A percentile compares a stretch with the other conserved stretches of the same genome.
Evolutionary conservation across 176 grass and related monocot genomes (phyloP).

Genomic region (Aegilops tauschii): DNA sequence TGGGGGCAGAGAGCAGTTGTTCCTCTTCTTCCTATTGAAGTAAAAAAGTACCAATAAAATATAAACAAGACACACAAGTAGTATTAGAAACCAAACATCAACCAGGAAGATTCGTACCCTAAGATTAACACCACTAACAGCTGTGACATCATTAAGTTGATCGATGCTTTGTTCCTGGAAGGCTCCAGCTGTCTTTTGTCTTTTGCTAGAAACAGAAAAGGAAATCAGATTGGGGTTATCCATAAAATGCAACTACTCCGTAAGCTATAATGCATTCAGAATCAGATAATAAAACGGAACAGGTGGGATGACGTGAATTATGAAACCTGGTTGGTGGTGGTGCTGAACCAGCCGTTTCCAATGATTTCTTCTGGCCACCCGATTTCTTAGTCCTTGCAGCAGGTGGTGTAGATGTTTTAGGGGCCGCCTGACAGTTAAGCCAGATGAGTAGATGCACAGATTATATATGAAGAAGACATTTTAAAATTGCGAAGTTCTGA

Average conservation of each 20-base stretch:
- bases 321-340: slow-evolving; percentile 63
- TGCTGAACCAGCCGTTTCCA: slow-evolving; percentile 56
- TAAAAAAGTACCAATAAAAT: neutral
- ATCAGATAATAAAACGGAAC: slow-evolving; percentile 22
- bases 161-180: slow-evolving; percentile 96
- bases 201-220: slow-evolving; percentile 71
- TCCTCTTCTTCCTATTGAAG: slow-evolving; percentile 89
- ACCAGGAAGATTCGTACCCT: slow-evolving; percentile 55
- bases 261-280: slow-evolving; percentile 16
- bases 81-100: slow-evolving; percentile 8
- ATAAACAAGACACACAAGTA: neutral
- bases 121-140: slow-evolving; percentile 95
- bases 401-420: slow-evolving; percentile 37
- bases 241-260: slow-evolving; percentile 21
- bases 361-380: slow-evolving; percentile 83
- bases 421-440: slow-evolving; percentile 42
- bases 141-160: slow-evolving; percentile 98
- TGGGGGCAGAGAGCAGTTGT: slow-evolving; percentile 70
- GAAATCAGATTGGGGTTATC: slow-evolving; percentile 21
- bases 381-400: slow-evolving; percentile 70
- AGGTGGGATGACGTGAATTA: neutral
- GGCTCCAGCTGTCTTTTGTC: slow-evolving; percentile 78
- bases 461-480: slow-evolving; percentile 6
- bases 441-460: slow-evolving; percentile 1
- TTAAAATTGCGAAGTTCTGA: neutral